Conservation (phyloP, 2,329 filamentous ascomycete genomes). For the Arthrobotrys sphaeroides region DNA sequence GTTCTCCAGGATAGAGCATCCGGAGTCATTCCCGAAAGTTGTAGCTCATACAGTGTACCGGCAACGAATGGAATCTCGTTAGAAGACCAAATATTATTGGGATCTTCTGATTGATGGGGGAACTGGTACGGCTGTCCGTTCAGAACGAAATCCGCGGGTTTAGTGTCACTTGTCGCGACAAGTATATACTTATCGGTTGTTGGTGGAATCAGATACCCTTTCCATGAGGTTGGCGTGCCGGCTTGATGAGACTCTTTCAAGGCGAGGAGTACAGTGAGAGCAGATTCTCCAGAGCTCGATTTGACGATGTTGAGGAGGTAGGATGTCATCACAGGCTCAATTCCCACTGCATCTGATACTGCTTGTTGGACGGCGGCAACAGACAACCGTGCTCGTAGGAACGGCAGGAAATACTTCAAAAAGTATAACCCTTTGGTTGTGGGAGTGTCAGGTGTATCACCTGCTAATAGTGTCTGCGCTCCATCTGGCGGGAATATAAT, state of each 20-base stretch:
- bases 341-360: background rate
- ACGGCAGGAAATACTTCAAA: background rate
- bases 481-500: background rate
- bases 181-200: background rate
- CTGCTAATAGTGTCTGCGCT: background rate
- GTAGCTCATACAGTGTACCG: background rate
- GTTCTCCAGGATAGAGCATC: slow-evolving; percentile 1
- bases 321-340: background rate
- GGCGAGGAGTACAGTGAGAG: background rate
- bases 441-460: background rate
- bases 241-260: background rate
- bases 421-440: background rate
- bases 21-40: background rate
- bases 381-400: background rate
- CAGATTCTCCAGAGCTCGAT: background rate
- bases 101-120: slow-evolving; percentile 3
- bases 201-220: background rate
- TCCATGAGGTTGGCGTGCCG: background rate
- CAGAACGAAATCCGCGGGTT: background rate
- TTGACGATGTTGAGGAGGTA: background rate
- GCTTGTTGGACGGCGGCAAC: background rate
- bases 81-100: slow-evolving; percentile 2
- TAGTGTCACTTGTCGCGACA: background rate
- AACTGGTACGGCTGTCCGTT: slow-evolving; percentile 1
- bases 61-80: background rate